Conservation (phyloP, 2,329 filamentous ascomycete genomes). For the Lasiodiplodia hormozganensis region DNA sequence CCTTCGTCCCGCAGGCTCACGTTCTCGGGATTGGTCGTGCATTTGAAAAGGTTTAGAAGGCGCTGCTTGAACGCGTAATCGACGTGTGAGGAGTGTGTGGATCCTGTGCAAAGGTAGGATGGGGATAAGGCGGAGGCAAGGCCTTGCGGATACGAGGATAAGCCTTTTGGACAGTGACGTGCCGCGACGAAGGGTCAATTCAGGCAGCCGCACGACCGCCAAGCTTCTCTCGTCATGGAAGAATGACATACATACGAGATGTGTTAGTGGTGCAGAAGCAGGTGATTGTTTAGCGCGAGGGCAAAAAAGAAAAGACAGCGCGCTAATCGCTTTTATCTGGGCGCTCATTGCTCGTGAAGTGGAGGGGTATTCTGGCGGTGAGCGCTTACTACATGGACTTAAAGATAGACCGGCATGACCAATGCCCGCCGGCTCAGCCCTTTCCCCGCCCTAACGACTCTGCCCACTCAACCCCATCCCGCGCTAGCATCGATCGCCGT, state of each 20-base stretch:
- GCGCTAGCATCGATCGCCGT: slow-evolving; percentile 2
- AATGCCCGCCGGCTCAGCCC: neutral
- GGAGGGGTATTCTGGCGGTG: slow-evolving; percentile 4
- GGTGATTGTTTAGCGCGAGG: slow-evolving; percentile 9
- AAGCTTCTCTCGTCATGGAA: slow-evolving; percentile 8
- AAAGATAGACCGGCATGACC: slow-evolving; percentile 20
- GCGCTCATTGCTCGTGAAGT: neutral
- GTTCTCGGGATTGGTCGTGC: neutral
- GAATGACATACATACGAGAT: slow-evolving; percentile 21
- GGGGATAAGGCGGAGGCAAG: neutral
- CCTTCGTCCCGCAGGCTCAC: neutral
- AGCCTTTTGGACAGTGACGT: no score
- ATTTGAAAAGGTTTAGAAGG: neutral
- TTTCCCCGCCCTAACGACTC: slow-evolving; percentile 11
- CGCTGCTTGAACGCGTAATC: slow-evolving; percentile 19
- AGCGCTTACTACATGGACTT: slow-evolving; percentile 12
- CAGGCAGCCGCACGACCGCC: slow-evolving; percentile 5
- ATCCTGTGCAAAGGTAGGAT: neutral
- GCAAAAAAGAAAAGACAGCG: neutral
- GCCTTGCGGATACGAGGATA: slow-evolving; percentile 3
- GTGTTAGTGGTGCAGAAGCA: slow-evolving; percentile 2
- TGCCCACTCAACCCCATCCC: neutral
- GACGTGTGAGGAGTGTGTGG: neutral
- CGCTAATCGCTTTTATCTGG: neutral
- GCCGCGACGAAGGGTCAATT: neutral